Evolutionary conservation across 2,329 filamentous ascomycete species (phyloP).

Genomic region (Fusarium succisae): DNA sequence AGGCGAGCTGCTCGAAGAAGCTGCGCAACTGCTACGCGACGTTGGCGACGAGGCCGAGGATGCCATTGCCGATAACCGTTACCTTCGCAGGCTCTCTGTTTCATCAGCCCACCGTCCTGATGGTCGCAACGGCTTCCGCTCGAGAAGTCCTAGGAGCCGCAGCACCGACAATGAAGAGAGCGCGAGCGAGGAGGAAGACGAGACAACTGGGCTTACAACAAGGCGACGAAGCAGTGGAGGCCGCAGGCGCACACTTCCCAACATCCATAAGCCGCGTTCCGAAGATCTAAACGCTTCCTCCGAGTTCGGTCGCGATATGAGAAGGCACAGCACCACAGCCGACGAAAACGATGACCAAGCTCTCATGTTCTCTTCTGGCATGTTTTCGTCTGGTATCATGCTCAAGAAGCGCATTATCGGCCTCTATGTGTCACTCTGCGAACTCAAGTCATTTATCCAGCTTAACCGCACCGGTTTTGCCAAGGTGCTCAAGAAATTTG

Average conservation of each 20-base stretch:
- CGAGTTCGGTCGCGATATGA: conserved; percentile 60
- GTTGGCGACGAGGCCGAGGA: conserved; percentile 73
- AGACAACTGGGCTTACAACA: conserved; percentile 64
- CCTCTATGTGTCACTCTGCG: conserved; percentile 91
- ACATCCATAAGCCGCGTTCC: conserved; percentile 50
- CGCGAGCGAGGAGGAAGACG: conserved; percentile 72
- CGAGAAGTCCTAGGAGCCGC: conserved; percentile 53
- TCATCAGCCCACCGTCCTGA: conserved; percentile 24
- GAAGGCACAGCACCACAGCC: conserved; percentile 73
- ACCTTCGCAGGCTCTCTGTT: conserved; percentile 47
- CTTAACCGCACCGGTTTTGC: conserved; percentile 96
- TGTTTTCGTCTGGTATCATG: conserved; percentile 76
- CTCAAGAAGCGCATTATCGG: conserved; percentile 91
- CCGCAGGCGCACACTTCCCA: conserved; percentile 51
- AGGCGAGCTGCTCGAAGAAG: conserved; percentile 83
- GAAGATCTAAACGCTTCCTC: conserved; percentile 70
- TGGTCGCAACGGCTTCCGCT: conserved; percentile 34
- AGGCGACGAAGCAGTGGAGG: conserved; percentile 54
- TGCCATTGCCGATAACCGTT: conserved; percentile 54
- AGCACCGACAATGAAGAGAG: conserved; percentile 68
- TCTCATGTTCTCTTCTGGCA: conserved; percentile 69
- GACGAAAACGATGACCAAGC: conserved; percentile 84
- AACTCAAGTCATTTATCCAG: conserved; percentile 94
- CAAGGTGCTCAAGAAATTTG: conserved; percentile 98
- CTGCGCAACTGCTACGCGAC: conserved; percentile 79